Percentiles rank a stretch among this genome's conserved stretches.
Conservation (phyloP, 345 rosid genomes). For the Hibiscus mutabilis region DNA sequence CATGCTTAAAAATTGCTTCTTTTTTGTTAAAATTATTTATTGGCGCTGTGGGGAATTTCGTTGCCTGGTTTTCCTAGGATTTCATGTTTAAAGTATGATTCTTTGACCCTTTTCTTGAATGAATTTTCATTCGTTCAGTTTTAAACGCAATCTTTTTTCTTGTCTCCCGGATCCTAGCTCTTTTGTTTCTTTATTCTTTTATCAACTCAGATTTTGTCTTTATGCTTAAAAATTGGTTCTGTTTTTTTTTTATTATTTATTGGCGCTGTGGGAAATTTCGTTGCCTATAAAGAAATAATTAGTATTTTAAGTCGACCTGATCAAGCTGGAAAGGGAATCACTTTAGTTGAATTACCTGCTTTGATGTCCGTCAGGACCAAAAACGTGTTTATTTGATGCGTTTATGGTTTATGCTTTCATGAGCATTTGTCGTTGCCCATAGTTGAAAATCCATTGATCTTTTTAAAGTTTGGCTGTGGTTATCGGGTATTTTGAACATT, state of each 20-base stretch:
- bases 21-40: no score
- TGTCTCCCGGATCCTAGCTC: not conserved
- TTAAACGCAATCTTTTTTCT: not conserved
- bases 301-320: not conserved
- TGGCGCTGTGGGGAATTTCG: no score
- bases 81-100: not conserved
- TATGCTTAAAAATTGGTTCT: not conserved
- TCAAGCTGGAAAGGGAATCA: not conserved
- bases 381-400: not conserved
- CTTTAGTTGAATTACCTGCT: conserved; percentile 1
- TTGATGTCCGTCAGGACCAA: not conserved
- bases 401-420: not conserved
- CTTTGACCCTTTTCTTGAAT: not conserved
- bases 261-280: no score
- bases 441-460: not conserved
- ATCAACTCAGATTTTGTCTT: not conserved
- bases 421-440: not conserved
- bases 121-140: not conserved
- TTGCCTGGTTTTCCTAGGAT: not conserved
- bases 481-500: not conserved
- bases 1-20: no score
- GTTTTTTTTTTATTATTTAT: not conserved
- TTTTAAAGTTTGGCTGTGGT: not conserved
- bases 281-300: not conserved
- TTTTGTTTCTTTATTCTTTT: not conserved